Base-by-base conservation (phyloP, 2,329 filamentous ascomycete genomes). In the Trichoderma sp. region DNA sequence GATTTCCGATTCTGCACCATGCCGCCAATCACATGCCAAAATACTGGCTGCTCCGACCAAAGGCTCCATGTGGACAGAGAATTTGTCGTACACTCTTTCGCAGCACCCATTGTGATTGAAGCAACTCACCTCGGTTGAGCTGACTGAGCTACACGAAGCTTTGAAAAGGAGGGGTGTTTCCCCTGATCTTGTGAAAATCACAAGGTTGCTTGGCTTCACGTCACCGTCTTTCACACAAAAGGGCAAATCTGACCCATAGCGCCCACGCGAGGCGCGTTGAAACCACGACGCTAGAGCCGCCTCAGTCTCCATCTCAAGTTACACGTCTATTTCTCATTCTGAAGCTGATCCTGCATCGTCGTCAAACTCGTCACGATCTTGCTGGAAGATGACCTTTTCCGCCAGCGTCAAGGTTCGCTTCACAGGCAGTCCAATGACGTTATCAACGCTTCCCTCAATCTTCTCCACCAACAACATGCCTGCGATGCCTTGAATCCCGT, bases 391-490 rank as follows among this genome's bases (percentile, higher is more conserved):
- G n/a, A 94, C 92, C 83, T 90, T 92, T 83, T 98, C 95, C 70
- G 97, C 96, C 75, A 97, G 79, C 77, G 89, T 88, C 78, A 99
- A 78, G 14, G 90, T 92, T 73, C 88, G 87, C 74, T 93, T 87
- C 72, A 98, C 85, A 8, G 96, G 96, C 79, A 99, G 79, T 0
- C 96, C 96, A 33, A 99, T 90, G 1, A 98, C 96, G 79, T 98
- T 98, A 83, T 99, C 96, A 75, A 93, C 92, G 67, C 89, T 89
- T 13, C 96, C 96, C 72, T 97, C 92, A 72, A 99, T 92, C 79
- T 87, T 91, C 79, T 97, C 94, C 14, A 99, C 89, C 69, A 99
- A 81, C 70, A 99, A 84, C 78, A 97, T 89, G 10, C 92, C 91
- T 1, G 92, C 96, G 13, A 95, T 84, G 0, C 95, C 96, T 81